Base-by-base conservation (phyloP, 2,329 filamentous ascomycete species). In the Aureobasidium sp. region DNA sequence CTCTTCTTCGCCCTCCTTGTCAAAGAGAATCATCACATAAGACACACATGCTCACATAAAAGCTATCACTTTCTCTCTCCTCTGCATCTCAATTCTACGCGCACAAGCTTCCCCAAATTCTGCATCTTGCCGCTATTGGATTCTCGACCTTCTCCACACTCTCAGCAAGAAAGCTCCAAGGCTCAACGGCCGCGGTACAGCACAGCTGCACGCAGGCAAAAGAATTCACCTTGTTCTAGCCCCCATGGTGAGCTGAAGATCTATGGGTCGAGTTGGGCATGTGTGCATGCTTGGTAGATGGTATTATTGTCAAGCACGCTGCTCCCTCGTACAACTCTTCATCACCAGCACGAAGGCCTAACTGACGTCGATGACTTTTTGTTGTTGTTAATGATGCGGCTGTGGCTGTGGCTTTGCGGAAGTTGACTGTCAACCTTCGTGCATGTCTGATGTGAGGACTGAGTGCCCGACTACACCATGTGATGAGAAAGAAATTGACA, bases 81-180 rank as follows among this genome's bases (percentile, higher is more conserved):
- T 6, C 13, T 27, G 1, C 27, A 15, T 46, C 43, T 46, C 43
- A 29, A 29, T 29, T 13, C 19, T n/a, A n/a, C n/a, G n/a, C 43
- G 51, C 37, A 55, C 25, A 37, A 29, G 49, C 49, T 53, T 53
- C n/a, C 47, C 21, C 29, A 37, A 35, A 29, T 25, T 23, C n/a
- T 53, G 11, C 21, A 15, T 53, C 33, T 53, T 53, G 49, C 49
- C 49, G 49, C 49, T 53, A 53, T 53, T 29, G 49, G 35, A n/a
- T 38, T 53, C 38, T 19, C 27, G 17, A 9, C 21, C 23, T 53
- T 53, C 49, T 53, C 49, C 49, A 53, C 49, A 53, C 27, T 53
- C 49, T 53, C 49, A 53, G 33, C 49, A 27, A n/a, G 29, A 31
- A 25, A 35, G n/a, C n/a, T 35, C 37, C 49, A n/a, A n/a, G n/a